Conservation (phyloP, 306 rosid genomes). For the Vicia sativa region DNA sequence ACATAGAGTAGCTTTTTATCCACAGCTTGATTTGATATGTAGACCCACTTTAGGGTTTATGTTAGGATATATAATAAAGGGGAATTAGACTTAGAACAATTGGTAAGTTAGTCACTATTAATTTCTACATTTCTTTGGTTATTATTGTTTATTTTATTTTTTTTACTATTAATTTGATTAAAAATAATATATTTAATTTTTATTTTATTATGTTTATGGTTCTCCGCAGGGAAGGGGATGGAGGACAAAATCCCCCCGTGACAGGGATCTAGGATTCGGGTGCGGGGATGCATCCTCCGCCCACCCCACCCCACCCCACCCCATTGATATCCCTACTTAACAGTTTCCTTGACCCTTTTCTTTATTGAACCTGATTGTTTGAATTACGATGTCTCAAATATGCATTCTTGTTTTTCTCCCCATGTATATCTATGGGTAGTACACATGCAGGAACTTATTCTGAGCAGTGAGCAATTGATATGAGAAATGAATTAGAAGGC, state of each 20-base stretch:
- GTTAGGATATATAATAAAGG: conserved; percentile 2
- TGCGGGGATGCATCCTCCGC: too few species aligned
- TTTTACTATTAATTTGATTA: too few species aligned
- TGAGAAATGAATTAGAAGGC: conserved; percentile 27
- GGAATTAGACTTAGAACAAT: neutral
- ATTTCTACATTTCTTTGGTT: too few species aligned
- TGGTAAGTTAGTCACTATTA: neutral
- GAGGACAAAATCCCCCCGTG: too few species aligned
- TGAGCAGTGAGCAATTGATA: conserved; percentile 13
- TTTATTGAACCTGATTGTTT: neutral
- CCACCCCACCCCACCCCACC: too few species aligned
- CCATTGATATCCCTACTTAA: too few species aligned
- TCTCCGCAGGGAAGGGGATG: too few species aligned
- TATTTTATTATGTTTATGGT: too few species aligned
- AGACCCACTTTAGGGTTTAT: neutral
- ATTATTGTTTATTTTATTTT: too few species aligned
- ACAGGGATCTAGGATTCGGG: too few species aligned
- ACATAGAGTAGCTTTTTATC: neutral
- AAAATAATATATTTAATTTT: too few species aligned
- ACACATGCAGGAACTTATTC: neutral
- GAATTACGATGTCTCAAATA: neutral
- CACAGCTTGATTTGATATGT: neutral
- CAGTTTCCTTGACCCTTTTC: neutral
- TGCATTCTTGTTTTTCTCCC: conserved; percentile 16
- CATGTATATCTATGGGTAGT: neutral